Evolutionary conservation across 257 asterid species (phyloP).

Genomic region (Paraleonurus japonicus): DNA sequence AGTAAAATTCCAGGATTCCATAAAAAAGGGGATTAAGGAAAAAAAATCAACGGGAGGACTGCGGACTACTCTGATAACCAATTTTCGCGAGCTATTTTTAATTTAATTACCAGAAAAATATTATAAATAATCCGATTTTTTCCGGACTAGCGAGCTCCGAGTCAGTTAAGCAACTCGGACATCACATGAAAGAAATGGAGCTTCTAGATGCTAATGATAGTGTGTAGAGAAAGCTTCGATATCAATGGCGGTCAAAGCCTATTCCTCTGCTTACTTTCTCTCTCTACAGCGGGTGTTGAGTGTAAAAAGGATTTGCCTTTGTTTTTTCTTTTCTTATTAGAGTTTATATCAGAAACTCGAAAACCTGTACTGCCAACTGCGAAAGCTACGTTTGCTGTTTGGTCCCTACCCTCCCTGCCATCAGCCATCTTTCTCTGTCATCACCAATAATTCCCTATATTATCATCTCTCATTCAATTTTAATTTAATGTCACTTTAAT

Average conservation of each 20-base stretch:
- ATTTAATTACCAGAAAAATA: not conserved
- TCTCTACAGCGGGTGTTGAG: conserved; percentile 28
- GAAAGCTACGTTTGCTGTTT: conserved; percentile 45
- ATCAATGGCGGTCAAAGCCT: conserved; percentile 47
- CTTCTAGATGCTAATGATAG: not conserved
- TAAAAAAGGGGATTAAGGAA: not conserved
- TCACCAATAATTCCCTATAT: conserved; percentile 31
- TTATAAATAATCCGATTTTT: not conserved
- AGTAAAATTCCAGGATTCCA: not conserved
- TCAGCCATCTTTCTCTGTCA: conserved; percentile 21
- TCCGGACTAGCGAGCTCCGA: not conserved
- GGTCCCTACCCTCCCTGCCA: conserved; percentile 37
- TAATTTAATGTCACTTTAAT: conserved; percentile 9
- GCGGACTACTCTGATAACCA: not conserved
- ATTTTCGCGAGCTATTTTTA: not conserved
- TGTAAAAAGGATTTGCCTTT: conserved; percentile 32
- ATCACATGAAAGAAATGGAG: not conserved
- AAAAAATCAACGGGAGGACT: not conserved
- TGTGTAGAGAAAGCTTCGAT: conserved; percentile 5
- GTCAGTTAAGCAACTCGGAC: not conserved
- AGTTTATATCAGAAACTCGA: conserved; percentile 10
- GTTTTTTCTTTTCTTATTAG: not conserved
- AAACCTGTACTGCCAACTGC: conserved; percentile 34
- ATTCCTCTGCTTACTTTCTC: conserved; percentile 22
- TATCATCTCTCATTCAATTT: conserved; percentile 29